A percentile compares a stretch with the other conserved stretches of the same genome.
These are phyloP conservation scores for Ilyonectria destructans DNA, from an alignment of 2,329 filamentous ascomycete genomes.

Conservation along the genomic window DNA sequence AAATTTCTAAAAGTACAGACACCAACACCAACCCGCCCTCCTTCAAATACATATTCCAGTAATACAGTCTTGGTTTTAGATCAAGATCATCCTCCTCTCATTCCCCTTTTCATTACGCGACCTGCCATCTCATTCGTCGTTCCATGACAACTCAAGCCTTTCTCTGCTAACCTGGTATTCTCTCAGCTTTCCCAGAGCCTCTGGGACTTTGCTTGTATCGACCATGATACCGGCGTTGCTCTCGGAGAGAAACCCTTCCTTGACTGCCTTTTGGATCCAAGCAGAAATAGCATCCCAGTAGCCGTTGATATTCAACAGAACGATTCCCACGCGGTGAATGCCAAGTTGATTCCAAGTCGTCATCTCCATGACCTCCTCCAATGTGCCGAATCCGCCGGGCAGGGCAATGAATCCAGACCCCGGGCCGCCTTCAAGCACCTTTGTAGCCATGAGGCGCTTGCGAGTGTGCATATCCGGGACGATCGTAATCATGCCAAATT, in stretches of 20 bases:
- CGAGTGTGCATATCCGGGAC: constrained; percentile 20
- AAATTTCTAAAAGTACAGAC: too few relatives aligned
- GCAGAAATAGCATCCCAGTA: constrained; percentile 11
- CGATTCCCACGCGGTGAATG: constrained; percentile 14
- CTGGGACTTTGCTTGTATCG: neutral
- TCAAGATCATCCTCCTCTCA: too few relatives aligned
- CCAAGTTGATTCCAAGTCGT: constrained; percentile 24
- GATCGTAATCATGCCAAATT: constrained; percentile 14
- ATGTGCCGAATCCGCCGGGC: constrained; percentile 15
- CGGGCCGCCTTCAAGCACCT: constrained; percentile 12
- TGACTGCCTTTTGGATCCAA: constrained; percentile 15
- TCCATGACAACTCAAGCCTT: too few relatives aligned
- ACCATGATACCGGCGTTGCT: constrained; percentile 13
- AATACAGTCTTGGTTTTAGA: too few relatives aligned
- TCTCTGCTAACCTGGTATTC: too few relatives aligned
- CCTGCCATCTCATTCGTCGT: too few relatives aligned
- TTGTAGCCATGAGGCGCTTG: constrained; percentile 15
- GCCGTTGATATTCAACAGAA: constrained; percentile 18
- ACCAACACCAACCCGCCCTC: too few relatives aligned
- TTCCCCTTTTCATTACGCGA: too few relatives aligned
- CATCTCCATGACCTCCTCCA: constrained; percentile 21
- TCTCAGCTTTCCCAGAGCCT: too few relatives aligned
- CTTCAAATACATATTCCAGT: too few relatives aligned
- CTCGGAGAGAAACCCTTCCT: constrained; percentile 12
- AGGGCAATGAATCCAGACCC: constrained; percentile 15